Evolutionary conservation across 179 eudicot genomes (phyloP).

Genomic region (Gypsophila paniculata): DNA sequence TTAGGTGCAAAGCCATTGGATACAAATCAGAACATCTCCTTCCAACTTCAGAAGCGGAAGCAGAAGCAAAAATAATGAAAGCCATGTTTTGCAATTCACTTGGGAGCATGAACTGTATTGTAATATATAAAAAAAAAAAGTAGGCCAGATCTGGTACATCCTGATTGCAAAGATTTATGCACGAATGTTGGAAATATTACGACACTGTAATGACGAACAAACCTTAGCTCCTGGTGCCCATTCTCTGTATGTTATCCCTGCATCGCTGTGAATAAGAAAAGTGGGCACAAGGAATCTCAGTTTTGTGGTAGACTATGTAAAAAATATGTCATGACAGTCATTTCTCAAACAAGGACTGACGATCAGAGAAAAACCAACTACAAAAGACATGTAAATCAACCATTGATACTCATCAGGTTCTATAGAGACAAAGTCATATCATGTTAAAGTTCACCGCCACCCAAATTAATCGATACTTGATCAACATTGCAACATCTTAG

Average conservation of each 20-base stretch:
- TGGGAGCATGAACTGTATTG: no score
- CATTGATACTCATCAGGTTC: not conserved
- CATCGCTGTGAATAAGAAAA: slow-evolving; percentile 46
- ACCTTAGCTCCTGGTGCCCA: slow-evolving; percentile 99
- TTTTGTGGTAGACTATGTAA: not conserved
- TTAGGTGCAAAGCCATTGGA: no score
- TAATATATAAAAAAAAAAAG: no score
- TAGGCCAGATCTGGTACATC: no score
- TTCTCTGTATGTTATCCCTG: slow-evolving; percentile 88
- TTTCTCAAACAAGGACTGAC: not conserved
- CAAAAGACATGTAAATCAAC: not conserved
- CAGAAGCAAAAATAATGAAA: no score
- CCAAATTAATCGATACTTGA: slow-evolving; percentile 3
- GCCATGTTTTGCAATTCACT: no score
- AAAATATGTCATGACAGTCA: slow-evolving; percentile 7
- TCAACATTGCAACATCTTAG: not conserved
- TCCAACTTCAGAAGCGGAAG: no score
- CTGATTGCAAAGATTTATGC: no score
- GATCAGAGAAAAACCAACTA: slow-evolving; percentile 1
- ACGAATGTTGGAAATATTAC: not conserved
- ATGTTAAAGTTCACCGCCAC: not conserved
- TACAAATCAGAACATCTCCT: no score
- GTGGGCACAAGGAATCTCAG: slow-evolving; percentile 15
- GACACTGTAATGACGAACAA: slow-evolving; percentile 27
- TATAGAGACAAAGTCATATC: no score